Conservation (phyloP, 371 early-diverging fungal genomes). For the Rhizomucor pusillus region DNA sequence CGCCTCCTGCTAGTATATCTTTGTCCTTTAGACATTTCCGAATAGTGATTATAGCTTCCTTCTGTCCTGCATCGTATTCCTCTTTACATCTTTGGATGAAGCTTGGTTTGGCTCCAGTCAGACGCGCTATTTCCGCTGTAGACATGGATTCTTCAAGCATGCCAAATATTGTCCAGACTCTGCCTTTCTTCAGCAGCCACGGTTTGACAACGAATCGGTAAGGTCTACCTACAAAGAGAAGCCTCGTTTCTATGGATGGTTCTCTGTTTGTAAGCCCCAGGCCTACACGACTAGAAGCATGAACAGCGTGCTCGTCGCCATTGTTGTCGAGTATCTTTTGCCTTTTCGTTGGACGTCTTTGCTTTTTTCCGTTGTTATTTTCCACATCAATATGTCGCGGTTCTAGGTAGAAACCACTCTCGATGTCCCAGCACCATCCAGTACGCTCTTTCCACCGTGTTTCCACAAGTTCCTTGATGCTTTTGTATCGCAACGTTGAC, state of each 20-base stretch:
- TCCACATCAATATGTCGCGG: too few relatives aligned
- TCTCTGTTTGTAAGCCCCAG: slow-evolving; percentile 14
- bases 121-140: slow-evolving; percentile 7
- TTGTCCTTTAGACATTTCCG: slow-evolving; percentile 13
- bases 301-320: neutral
- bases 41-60: slow-evolving; percentile 8
- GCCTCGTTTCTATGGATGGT: slow-evolving; percentile 8
- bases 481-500: slow-evolving; percentile 8
- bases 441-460: slow-evolving; percentile 10
- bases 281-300: slow-evolving; percentile 26
- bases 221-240: slow-evolving; percentile 19
- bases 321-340: neutral
- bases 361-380: neutral
- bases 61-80: slow-evolving; percentile 16
- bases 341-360: neutral
- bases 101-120: slow-evolving; percentile 5
- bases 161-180: slow-evolving; percentile 23
- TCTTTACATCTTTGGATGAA: slow-evolving; percentile 13
- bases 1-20: slow-evolving; percentile 19
- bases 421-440: slow-evolving; percentile 12
- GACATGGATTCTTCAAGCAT: slow-evolving; percentile 10
- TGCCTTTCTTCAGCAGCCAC: slow-evolving; percentile 23
- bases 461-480: slow-evolving; percentile 14
- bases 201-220: slow-evolving; percentile 26
- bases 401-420: slow-evolving; percentile 17